Percentiles rank a stretch among this genome's conserved stretches.
These are phyloP conservation scores for Suhomyces maxii DNA, from an alignment of 1,139 yeast species.

Conservation along the genomic window DNA sequence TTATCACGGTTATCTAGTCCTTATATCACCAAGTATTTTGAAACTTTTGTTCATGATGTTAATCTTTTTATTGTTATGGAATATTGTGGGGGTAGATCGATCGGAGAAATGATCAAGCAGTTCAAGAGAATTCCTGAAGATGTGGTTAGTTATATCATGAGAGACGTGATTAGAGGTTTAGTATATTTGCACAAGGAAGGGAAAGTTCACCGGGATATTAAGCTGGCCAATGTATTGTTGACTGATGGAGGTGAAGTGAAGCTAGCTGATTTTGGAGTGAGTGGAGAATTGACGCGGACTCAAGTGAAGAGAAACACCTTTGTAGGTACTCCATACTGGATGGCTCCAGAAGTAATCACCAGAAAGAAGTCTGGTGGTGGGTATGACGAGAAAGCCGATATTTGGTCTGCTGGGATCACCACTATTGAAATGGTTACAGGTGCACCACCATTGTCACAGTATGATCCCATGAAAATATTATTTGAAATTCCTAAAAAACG, in stretches of 20 bases:
- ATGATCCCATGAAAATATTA: conserved; percentile 74
- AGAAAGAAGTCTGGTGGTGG: conserved; percentile 65
- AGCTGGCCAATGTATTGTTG: conserved; percentile 76
- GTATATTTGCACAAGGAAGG: conserved; percentile 69
- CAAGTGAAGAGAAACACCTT: conserved; percentile 63
- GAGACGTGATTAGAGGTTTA: conserved; percentile 63
- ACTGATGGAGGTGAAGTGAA: conserved; percentile 65
- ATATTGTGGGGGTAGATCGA: conserved; percentile 89
- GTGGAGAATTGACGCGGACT: conserved; percentile 72
- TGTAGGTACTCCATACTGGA: conserved; percentile 92
- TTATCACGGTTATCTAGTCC: conserved; percentile 64
- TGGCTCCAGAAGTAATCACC: conserved; percentile 84
- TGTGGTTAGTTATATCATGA: conserved; percentile 56
- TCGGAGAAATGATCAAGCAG: conserved; percentile 57
- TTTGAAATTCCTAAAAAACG: conserved; percentile 67
- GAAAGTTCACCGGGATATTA: conserved; percentile 82
- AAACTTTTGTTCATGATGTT: conserved; percentile 61
- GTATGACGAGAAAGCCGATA: conserved; percentile 78
- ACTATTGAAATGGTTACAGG: conserved; percentile 75
- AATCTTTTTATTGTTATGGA: conserved; percentile 91
- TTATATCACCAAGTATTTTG: conserved; percentile 63
- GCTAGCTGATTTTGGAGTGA: conserved; percentile 85
- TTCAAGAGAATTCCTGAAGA: conserved; percentile 54
- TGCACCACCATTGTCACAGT: conserved; percentile 65
- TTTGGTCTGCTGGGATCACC: conserved; percentile 88